Evolutionary conservation across 2,329 filamentous ascomycete genomes (phyloP).

Genomic region (Fusarium sp.): DNA sequence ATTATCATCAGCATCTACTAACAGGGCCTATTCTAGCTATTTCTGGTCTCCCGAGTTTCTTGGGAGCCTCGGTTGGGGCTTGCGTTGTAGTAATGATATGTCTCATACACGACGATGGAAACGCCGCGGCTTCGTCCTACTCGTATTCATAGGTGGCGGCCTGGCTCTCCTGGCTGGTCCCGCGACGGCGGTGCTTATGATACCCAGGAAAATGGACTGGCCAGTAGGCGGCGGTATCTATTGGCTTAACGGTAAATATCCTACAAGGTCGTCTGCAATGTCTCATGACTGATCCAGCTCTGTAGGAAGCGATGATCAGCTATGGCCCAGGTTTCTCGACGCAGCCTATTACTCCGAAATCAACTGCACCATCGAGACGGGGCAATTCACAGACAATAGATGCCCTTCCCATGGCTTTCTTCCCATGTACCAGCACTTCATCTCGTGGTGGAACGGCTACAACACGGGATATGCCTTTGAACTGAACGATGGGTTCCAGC

Average conservation of each 20-base stretch:
- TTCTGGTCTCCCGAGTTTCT: slow-evolving; percentile 18
- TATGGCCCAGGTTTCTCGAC: not conserved
- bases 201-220: slow-evolving; percentile 11
- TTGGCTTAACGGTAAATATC: slow-evolving; percentile 16
- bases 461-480: not conserved
- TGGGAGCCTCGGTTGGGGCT: not conserved
- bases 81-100: not conserved
- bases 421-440: not conserved
- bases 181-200: slow-evolving; percentile 16
- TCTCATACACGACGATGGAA: not conserved
- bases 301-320: not conserved
- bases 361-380: not conserved
- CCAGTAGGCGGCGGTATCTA: slow-evolving; percentile 9
- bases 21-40: not conserved
- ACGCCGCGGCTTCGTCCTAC: not conserved
- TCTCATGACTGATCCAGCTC: not conserved
- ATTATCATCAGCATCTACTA: not conserved
- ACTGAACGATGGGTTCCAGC: slow-evolving; percentile 1
- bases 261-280: not conserved
- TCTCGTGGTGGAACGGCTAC: slow-evolving; percentile 8
- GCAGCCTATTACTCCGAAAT: not conserved
- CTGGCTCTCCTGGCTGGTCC: slow-evolving; percentile 21
- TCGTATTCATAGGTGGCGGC: slow-evolving; percentile 2
- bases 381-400: not conserved
- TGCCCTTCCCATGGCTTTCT: not conserved